Conservation (phyloP, 2,329 filamentous ascomycete species). For the Fusarium coicis region DNA sequence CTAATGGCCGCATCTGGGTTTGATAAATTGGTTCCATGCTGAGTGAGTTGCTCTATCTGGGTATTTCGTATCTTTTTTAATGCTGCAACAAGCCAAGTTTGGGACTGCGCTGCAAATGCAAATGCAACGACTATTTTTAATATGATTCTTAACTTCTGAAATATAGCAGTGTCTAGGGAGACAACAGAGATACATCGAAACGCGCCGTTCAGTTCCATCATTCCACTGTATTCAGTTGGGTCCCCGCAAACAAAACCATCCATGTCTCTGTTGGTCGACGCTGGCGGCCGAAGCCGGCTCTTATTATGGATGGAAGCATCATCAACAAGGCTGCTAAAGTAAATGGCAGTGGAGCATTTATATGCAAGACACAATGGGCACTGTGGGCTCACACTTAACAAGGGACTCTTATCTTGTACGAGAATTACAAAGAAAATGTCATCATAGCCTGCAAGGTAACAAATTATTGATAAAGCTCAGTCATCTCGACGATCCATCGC, state of each 20-base stretch:
- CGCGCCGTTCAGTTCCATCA: neutral
- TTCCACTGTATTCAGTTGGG: neutral
- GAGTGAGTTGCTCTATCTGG: neutral
- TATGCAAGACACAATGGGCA: neutral
- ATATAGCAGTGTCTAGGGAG: neutral
- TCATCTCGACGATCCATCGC: neutral
- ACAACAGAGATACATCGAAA: conserved; percentile 10
- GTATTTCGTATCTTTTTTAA: neutral
- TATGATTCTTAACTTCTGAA: neutral
- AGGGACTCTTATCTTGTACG: neutral
- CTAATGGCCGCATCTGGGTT: conserved; percentile 28
- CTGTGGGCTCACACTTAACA: neutral
- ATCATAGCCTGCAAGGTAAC: neutral
- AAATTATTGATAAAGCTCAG: neutral
- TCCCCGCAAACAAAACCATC: conserved; percentile 30
- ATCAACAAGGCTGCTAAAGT: neutral
- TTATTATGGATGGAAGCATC: neutral
- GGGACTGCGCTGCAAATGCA: neutral
- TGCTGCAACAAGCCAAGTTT: neutral
- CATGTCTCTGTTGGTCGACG: conserved; percentile 10
- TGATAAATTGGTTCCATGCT: neutral
- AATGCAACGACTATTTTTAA: neutral
- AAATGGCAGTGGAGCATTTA: neutral
- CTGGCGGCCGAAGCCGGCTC: conserved; percentile 8
- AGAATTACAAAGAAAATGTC: neutral